Conservation (phyloP, 345 rosid genomes). For the Salix dunnii region DNA sequence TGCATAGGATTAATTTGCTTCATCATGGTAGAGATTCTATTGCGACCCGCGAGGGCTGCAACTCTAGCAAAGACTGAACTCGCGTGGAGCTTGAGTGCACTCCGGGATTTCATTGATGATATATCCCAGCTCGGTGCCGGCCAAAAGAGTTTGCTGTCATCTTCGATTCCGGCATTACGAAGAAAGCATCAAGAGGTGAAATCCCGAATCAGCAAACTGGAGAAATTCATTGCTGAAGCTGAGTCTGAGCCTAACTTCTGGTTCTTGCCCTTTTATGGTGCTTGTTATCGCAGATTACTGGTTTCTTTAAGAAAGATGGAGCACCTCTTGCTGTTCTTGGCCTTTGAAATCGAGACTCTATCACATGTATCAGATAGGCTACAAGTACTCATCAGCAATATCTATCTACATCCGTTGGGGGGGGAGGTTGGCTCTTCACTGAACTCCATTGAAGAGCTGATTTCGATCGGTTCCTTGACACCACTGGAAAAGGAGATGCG, state of each 20-base stretch:
- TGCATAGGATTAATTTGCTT: slow-evolving; percentile 58
- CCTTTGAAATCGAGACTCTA: slow-evolving; percentile 31
- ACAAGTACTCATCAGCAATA: slow-evolving; percentile 18
- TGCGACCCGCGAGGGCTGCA: slow-evolving; percentile 53
- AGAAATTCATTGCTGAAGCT: slow-evolving; percentile 45
- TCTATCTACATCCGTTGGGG: slow-evolving; percentile 38
- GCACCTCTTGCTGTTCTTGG: slow-evolving; percentile 43
- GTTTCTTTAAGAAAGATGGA: slow-evolving; percentile 38
- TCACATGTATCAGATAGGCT: slow-evolving; percentile 22
- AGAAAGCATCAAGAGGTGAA: slow-evolving; percentile 34
- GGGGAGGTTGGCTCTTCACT: slow-evolving; percentile 35
- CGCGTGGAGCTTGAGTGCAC: slow-evolving; percentile 27
- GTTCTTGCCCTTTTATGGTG: slow-evolving; percentile 44
- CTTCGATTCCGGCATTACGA: slow-evolving; percentile 25
- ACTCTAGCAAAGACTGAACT: slow-evolving; percentile 51
- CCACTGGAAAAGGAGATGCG: slow-evolving; percentile 31
- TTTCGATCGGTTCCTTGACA: slow-evolving; percentile 29
- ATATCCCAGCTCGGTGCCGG: slow-evolving; percentile 20
- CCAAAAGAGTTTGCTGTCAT: slow-evolving; percentile 21
- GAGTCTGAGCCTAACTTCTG: slow-evolving; percentile 52
- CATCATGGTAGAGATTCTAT: slow-evolving; percentile 39
- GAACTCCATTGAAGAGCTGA: slow-evolving; percentile 40
- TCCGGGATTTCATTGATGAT: slow-evolving; percentile 26
- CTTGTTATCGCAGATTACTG: slow-evolving; percentile 37
- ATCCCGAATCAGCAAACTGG: slow-evolving; percentile 29